phyloP scores from a whole-genome alignment of 305 asterid genomes.

The Solanum hybrid region DNA sequence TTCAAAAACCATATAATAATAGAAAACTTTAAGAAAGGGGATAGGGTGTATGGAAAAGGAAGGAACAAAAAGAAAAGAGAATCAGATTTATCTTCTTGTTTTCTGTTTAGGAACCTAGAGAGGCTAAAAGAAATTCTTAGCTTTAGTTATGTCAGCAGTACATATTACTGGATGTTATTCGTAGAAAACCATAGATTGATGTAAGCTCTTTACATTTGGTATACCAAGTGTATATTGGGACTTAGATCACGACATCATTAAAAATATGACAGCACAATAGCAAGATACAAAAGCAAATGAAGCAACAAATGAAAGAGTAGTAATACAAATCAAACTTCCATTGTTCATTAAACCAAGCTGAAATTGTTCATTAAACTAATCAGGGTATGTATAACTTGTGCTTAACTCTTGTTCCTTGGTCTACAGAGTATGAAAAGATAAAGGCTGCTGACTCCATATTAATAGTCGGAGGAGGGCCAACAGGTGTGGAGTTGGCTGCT shows the following conservation, averaged over 20 bases:
- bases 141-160: neutral
- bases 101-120: neutral
- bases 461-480: conserved; percentile 22
- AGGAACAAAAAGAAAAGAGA: neutral
- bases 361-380: neutral
- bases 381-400: neutral
- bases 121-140: neutral
- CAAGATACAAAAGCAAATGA: neutral
- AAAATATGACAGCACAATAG: neutral
- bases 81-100: neutral
- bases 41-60: neutral
- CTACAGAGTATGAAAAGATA: conserved; percentile 16
- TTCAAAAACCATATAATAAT: neutral
- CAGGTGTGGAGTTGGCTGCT: conserved; percentile 20
- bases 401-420: neutral
- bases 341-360: neutral
- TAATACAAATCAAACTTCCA: neutral
- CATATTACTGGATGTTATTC: neutral
- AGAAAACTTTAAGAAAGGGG: neutral
- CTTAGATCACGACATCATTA: neutral
- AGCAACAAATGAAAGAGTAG: neutral
- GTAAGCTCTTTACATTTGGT: neutral
- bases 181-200: neutral
- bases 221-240: neutral
- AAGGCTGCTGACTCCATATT: conserved; percentile 5